Conservation (phyloP, 83 land plant species). For the Larix sibirica region DNA sequence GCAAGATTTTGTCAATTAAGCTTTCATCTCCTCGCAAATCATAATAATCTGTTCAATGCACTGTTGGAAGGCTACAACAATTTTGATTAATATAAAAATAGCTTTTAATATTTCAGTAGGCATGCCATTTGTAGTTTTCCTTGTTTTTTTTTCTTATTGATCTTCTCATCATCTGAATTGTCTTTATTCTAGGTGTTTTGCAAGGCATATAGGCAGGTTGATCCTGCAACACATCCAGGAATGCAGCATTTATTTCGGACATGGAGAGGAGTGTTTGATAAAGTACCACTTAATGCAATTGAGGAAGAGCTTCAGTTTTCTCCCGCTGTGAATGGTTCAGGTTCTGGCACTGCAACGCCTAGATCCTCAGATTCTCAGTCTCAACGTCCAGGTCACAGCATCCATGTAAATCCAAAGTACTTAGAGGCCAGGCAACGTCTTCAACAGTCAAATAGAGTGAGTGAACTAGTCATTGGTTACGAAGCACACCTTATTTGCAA, state of each 20-base stretch:
- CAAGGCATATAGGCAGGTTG: constrained; percentile 92
- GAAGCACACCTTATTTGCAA: background rate
- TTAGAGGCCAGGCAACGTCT: constrained; percentile 82
- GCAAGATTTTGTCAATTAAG: too few species aligned
- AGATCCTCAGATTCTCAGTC: constrained; percentile 53
- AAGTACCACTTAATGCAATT: constrained; percentile 61
- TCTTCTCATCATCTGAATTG: background rate
- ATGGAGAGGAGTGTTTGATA: constrained; percentile 95
- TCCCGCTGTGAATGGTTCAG: constrained; percentile 45
- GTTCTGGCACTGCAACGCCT: constrained; percentile 33
- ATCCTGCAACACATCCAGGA: constrained; percentile 67
- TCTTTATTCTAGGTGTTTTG: constrained; percentile 78
- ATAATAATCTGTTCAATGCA: background rate
- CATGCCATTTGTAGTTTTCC: background rate
- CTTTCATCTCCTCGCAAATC: background rate
- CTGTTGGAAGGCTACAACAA: background rate
- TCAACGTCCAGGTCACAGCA: constrained; percentile 80
- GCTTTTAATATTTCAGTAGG: background rate
- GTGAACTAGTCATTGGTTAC: background rate
- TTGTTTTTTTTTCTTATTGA: background rate
- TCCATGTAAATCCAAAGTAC: constrained; percentile 99
- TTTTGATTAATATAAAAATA: background rate
- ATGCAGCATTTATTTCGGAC: constrained; percentile 97
- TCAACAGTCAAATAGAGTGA: constrained; percentile 77
- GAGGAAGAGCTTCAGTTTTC: constrained; percentile 79